Evolutionary conservation across 805 yeast species (phyloP), one percentile per base, ranked within the genome.

Genomic region (Candida hungchunana): DNA sequence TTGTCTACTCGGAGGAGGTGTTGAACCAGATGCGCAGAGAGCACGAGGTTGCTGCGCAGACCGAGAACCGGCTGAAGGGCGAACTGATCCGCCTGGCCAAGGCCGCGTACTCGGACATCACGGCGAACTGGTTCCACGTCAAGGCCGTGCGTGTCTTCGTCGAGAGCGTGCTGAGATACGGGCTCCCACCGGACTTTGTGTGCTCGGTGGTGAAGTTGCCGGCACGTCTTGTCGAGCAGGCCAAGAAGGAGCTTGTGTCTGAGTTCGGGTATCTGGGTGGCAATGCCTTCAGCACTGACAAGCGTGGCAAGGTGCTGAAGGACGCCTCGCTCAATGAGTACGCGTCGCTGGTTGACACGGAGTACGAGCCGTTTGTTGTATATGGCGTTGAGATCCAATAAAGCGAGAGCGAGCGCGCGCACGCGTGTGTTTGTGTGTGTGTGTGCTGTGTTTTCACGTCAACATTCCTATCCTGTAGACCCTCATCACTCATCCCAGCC

Each of bases 301-400:
- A 74, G 48, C 69, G 72, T 50, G 89, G 89, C 32, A 75, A 71
- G 47, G 65, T 79, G 31, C 69, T 75, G 44, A 77, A 80, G 50
- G 86, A 81, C 56, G 51, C 60, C 23, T 78, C 76, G 30, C 70
- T 90, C 52, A 76, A 80, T 48, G 97, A 90, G 59, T 93, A 85
- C 60, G 90, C 96, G 9, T 77, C 95, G 2, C 66, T 93, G 52
- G 96, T 88, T 32, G 98, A 93, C 62, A 78, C 90, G 19, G 97
- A 90, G 40, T 90, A 90, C 60, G 96, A 90, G 64, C 97, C 97
- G 34, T 93, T 93, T 64, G 98, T 90, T 35, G 63, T 93, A 48
- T 90, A 86, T 60, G 73, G 73, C 32, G 62, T 77, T 28, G 70
- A 63, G 40, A 47, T 75, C 31, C 53, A 58, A 42, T 64, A 38